Conservation (phyloP, 768 basidiomycete genomes). For the Lentinula sp. region DNA sequence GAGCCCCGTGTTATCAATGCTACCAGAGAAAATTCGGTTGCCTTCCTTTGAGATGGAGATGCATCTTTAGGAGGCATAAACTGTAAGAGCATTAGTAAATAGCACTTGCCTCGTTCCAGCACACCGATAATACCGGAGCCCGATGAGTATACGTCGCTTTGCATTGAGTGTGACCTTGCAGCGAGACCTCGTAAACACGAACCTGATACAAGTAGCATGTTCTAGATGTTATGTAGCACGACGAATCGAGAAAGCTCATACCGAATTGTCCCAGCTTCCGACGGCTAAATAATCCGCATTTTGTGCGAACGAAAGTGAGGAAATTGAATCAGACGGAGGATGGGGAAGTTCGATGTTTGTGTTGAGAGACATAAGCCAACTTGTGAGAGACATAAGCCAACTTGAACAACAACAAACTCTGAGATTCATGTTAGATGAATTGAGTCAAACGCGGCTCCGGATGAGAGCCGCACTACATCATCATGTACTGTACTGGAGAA, state of each 20-base stretch:
- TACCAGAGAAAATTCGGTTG: conserved; percentile 84
- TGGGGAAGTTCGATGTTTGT: conserved; percentile 79
- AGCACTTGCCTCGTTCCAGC: conserved; percentile 80
- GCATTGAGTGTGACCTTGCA: conserved; percentile 58
- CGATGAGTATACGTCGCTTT: conserved; percentile 90
- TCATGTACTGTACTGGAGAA: too few relatives aligned
- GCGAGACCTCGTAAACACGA: conserved; percentile 80
- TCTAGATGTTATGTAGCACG: too few relatives aligned
- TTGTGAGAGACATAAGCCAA: not conserved
- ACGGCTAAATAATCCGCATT: conserved; percentile 88
- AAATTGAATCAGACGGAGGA: conserved; percentile 84
- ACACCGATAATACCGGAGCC: conserved; percentile 80
- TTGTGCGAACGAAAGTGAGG: conserved; percentile 76
- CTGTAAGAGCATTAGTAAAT: not conserved
- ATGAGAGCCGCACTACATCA: too few relatives aligned
- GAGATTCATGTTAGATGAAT: too few relatives aligned
- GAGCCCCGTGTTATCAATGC: conserved; percentile 92
- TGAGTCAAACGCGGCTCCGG: not conserved
- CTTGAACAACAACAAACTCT: too few relatives aligned
- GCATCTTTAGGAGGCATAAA: not conserved
- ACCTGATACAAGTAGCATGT: conserved; percentile 42
- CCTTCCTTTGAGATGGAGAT: conserved; percentile 57
- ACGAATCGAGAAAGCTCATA: conserved; percentile 26
- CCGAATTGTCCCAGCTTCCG: conserved; percentile 92
- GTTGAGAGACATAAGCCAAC: conserved; percentile 16